These are phyloP conservation scores for Gossypium schwendimanii DNA, from an alignment of 441 rosid genomes.

Conservation along the genomic window DNA sequence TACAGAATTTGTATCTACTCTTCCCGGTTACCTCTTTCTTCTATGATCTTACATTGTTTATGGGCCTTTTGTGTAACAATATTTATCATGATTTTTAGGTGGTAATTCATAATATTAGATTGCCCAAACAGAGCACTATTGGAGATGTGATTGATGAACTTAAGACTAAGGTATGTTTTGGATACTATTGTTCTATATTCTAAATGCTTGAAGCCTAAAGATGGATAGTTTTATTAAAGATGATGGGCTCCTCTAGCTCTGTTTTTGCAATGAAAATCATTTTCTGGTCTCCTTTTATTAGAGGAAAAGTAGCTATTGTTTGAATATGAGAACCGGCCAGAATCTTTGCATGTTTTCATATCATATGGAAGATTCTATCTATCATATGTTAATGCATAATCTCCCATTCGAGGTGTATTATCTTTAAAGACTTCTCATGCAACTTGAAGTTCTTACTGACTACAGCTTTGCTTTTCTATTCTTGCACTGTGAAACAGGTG, in stretches of 20 bases:
- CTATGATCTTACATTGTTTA: not conserved
- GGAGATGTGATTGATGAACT: constrained; percentile 85
- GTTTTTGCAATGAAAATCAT: not conserved
- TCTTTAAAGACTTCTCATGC: not conserved
- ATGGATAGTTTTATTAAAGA: not conserved
- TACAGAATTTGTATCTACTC: constrained; percentile 6
- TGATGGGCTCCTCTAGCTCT: not conserved
- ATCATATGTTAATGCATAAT: not conserved
- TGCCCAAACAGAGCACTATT: constrained; percentile 91
- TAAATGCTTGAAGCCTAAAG: not conserved
- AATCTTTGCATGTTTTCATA: not conserved
- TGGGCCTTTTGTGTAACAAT: constrained; percentile 5
- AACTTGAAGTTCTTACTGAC: not conserved
- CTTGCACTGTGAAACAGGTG: constrained; percentile 34
- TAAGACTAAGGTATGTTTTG: constrained; percentile 58
- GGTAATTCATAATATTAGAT: constrained; percentile 73
- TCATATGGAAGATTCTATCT: not conserved
- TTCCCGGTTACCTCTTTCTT: constrained; percentile 3
- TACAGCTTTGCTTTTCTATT: constrained; percentile 3
- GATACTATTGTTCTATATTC: not conserved
- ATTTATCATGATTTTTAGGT: constrained; percentile 40
- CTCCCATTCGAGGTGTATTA: not conserved
- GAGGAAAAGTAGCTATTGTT: not conserved
- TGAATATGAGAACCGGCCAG: not conserved
- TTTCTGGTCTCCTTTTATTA: not conserved